A percentile compares a stretch with the other conserved stretches of the same genome.
These are phyloP conservation scores for Fremontodendron californicum DNA, from an alignment of 345 rosid genomes.

Conservation along the genomic window DNA sequence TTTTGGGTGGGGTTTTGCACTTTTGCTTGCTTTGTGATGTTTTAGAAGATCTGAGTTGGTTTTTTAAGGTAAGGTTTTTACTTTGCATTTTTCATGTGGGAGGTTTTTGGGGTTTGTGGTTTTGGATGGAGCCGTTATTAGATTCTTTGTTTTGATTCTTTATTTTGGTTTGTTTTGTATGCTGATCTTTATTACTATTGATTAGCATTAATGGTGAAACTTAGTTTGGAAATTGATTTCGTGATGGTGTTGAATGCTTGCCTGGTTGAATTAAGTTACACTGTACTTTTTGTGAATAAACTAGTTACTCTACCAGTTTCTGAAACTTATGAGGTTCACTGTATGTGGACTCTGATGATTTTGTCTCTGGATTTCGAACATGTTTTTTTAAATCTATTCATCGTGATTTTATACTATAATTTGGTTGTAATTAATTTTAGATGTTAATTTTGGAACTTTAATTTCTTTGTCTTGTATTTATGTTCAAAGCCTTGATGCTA, in stretches of 20 bases:
- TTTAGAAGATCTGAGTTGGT: constrained; percentile 24
- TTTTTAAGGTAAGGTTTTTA: constrained; percentile 11
- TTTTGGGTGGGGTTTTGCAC: neutral
- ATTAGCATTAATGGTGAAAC: constrained; percentile 10
- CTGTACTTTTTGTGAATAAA: neutral
- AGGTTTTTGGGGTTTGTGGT: constrained; percentile 19
- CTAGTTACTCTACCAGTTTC: neutral
- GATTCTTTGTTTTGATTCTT: neutral
- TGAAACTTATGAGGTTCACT: neutral
- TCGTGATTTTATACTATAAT: neutral
- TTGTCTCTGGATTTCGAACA: neutral
- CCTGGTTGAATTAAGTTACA: constrained; percentile 5
- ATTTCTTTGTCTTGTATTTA: neutral
- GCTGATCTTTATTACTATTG: neutral
- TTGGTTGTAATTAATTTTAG: neutral
- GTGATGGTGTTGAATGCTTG: neutral
- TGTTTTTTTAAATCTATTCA: neutral
- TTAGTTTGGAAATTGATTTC: constrained; percentile 8
- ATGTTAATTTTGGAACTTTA: constrained; percentile 5
- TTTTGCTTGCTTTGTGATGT: constrained; percentile 9
- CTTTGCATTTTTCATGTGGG: neutral
- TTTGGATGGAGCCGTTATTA: neutral
- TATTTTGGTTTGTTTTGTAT: neutral
- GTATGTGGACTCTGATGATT: neutral
- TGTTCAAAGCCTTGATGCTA: neutral